Evolutionary conservation across 1,284 basidiomycete genomes (phyloP).

Genomic region (Ganoderma meredithae): DNA sequence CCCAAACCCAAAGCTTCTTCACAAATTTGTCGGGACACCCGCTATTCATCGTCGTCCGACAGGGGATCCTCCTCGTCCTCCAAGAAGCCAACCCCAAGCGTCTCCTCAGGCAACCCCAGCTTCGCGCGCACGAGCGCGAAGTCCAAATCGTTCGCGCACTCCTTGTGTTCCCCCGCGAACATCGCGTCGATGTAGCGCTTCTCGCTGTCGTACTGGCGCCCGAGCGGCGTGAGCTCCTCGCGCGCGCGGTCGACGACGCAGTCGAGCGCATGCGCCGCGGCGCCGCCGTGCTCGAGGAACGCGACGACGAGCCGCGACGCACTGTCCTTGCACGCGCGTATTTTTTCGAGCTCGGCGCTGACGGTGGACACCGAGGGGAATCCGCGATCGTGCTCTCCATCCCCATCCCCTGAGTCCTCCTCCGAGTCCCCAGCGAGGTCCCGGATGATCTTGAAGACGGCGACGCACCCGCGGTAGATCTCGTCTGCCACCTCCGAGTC

Average conservation of each 20-base stretch:
- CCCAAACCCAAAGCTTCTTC: background rate
- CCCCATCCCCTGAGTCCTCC: conserved; percentile 5
- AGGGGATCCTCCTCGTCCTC: conserved; percentile 17
- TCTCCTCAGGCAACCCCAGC: conserved; percentile 26
- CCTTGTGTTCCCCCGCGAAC: conserved; percentile 18
- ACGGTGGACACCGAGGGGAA: conserved; percentile 26
- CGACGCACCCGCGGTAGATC: conserved; percentile 29
- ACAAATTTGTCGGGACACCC: background rate
- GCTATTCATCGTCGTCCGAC: conserved; percentile 28
- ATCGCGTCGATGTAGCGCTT: conserved; percentile 30
- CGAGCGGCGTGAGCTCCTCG: conserved; percentile 32
- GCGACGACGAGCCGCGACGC: conserved; percentile 15
- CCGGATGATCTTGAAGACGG: conserved; percentile 25
- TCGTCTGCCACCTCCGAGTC: conserved; percentile 16
- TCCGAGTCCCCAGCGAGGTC: conserved; percentile 12
- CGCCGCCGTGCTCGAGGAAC: conserved; percentile 26
- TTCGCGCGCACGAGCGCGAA: conserved; percentile 27
- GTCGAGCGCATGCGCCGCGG: conserved; percentile 27
- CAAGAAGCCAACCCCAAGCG: conserved; percentile 12
- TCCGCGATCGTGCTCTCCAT: background rate
- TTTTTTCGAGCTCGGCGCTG: conserved; percentile 14
- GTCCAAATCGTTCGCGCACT: conserved; percentile 29
- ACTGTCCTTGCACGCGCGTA: conserved; percentile 6
- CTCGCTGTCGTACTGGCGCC: conserved; percentile 27
- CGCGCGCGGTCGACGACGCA: conserved; percentile 33